Evolutionary conservation across 2,329 filamentous ascomycete genomes (phyloP).

Genomic region (Aureobasidium sp.): DNA sequence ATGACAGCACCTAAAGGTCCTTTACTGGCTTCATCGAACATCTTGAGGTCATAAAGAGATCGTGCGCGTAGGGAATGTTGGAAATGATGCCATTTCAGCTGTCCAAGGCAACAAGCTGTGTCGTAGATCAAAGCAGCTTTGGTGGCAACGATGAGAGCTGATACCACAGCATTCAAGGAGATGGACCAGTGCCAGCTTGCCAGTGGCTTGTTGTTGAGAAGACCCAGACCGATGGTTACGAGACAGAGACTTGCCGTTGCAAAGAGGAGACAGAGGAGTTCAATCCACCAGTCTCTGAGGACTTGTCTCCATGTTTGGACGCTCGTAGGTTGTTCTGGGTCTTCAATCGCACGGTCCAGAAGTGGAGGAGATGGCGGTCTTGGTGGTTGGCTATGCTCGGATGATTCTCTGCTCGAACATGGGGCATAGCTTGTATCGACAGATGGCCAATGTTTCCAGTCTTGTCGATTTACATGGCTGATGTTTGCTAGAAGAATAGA

Average conservation of each 20-base stretch:
- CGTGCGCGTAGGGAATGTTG: background rate
- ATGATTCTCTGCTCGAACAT: background rate
- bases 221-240: background rate
- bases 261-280: background rate
- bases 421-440: background rate
- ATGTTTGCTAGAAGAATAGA: background rate
- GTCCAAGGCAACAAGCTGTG: background rate
- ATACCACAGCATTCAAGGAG: background rate
- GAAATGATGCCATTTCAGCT: constrained; percentile 9
- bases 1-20: background rate
- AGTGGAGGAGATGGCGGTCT: no score
- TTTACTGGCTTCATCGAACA: constrained; percentile 1
- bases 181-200: background rate
- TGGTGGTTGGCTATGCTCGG: background rate
- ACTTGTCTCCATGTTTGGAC: background rate
- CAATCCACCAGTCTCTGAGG: background rate
- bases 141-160: background rate
- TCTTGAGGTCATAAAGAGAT: background rate
- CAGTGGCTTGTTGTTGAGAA: background rate
- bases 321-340: background rate
- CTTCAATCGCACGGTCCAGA: background rate
- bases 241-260: background rate
- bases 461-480: background rate
- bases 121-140: background rate
- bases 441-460: background rate